Evolutionary conservation across 768 basidiomycete species (phyloP).

Genomic region (Tulasnella sp.): DNA sequence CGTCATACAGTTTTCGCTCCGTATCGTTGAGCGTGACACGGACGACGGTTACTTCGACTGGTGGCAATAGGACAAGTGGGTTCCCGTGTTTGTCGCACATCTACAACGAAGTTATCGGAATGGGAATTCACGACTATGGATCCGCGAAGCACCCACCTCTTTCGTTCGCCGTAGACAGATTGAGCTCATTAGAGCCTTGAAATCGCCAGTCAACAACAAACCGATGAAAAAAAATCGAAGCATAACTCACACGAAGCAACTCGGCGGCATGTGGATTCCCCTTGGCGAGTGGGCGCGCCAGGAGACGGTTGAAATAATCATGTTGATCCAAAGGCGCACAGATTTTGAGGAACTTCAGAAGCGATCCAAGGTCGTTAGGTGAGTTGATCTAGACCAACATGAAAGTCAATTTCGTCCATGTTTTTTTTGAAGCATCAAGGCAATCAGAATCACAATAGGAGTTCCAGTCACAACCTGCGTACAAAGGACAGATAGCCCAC

Average conservation of each 20-base stretch:
- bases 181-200: conserved; percentile 64
- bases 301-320: conserved; percentile 67
- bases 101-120: conserved; percentile 32
- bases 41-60: conserved; percentile 68
- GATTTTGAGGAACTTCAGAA: conserved; percentile 75
- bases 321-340: conserved; percentile 77
- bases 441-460: conserved; percentile 58
- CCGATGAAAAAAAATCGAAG: background rate
- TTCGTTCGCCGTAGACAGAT: conserved; percentile 75
- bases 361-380: conserved; percentile 73
- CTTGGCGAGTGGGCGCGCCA: conserved; percentile 66
- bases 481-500: background rate
- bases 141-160: conserved; percentile 32
- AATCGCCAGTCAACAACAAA: background rate
- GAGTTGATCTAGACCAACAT: conserved; percentile 80
- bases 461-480: conserved; percentile 54
- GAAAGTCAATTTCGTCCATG: background rate
- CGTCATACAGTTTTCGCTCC: conserved; percentile 59
- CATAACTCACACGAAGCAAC: conserved; percentile 49
- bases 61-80: conserved; percentile 62
- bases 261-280: conserved; percentile 59
- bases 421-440: background rate
- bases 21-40: conserved; percentile 54
- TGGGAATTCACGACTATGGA: background rate
- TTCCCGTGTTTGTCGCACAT: conserved; percentile 79